Evolutionary conservation across 495 filamentous ascomycete species (phyloP).

Genomic region (Neurospora cerealis): DNA sequence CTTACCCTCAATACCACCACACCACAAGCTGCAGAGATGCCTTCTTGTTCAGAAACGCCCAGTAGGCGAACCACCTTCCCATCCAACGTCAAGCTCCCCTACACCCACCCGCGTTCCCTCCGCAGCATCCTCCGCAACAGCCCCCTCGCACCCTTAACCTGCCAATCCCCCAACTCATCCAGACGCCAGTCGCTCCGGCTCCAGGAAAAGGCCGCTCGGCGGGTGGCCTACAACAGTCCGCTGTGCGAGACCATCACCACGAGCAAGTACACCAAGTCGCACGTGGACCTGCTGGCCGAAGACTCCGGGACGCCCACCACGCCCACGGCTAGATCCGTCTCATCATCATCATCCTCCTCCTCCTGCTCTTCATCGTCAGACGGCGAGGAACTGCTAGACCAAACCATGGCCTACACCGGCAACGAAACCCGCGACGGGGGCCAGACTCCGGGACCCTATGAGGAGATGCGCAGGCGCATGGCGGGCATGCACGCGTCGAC

Average conservation of each 20-base stretch:
- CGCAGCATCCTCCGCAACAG: constrained; percentile 74
- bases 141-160: constrained; percentile 43
- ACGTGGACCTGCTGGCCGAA: constrained; percentile 43
- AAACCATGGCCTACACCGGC: constrained; percentile 36
- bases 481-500: constrained; percentile 31
- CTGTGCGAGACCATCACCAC: constrained; percentile 46
- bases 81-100: constrained; percentile 35
- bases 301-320: constrained; percentile 37
- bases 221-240: constrained; percentile 46
- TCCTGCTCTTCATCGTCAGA: constrained; percentile 14
- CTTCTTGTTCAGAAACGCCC: constrained; percentile 18
- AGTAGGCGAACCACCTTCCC: constrained; percentile 31
- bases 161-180: constrained; percentile 35
- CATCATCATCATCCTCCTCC: constrained; percentile 6
- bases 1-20: background rate
- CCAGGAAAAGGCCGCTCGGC: constrained; percentile 34
- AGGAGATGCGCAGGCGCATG: constrained; percentile 46
- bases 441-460: constrained; percentile 46
- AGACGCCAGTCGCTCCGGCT: constrained; percentile 37
- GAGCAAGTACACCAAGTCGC: constrained; percentile 43
- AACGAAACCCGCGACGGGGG: constrained; percentile 43
- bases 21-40: background rate
- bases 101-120: constrained; percentile 54
- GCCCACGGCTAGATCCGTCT: constrained; percentile 11
- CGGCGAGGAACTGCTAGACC: constrained; percentile 29